phyloP scores from a whole-genome alignment of 106 monocot genomes.

The Dioscorea zingiberensis region DNA sequence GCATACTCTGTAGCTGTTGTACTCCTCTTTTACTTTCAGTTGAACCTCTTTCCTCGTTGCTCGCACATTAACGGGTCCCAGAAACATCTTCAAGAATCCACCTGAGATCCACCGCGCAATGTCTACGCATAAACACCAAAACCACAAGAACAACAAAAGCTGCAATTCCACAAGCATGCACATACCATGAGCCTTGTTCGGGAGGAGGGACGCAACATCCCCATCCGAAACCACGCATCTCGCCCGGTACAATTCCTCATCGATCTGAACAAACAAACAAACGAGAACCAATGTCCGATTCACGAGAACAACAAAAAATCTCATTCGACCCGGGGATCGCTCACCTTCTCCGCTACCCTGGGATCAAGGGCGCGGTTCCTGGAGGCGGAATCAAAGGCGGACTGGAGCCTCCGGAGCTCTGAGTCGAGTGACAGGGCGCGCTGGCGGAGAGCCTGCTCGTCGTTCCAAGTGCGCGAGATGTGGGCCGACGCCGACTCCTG shows the following conservation, averaged over 20 bases:
- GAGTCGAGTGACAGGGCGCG: constrained; percentile 67
- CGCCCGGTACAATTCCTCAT: constrained; percentile 76
- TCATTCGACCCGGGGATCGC: no score
- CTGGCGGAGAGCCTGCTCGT: constrained; percentile 83
- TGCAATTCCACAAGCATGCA: no score
- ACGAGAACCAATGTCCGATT: no score
- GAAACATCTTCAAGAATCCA: constrained; percentile 78
- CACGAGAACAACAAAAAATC: not conserved
- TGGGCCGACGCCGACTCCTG: constrained; percentile 70
- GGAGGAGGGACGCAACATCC: constrained; percentile 71
- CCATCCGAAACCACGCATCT: constrained; percentile 61
- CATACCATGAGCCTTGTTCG: constrained; percentile 72
- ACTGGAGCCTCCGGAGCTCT: constrained; percentile 55
- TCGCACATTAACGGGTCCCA: constrained; percentile 83
- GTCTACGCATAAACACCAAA: not conserved
- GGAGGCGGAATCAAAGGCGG: constrained; percentile 16
- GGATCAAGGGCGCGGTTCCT: constrained; percentile 25
- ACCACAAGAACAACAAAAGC: not conserved
- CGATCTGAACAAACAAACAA: constrained; percentile 35
- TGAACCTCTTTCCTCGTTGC: constrained; percentile 80
- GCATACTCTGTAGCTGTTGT: constrained; percentile 79
- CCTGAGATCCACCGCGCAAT: constrained; percentile 24
- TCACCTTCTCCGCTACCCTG: constrained; percentile 14
- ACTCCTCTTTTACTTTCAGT: constrained; percentile 92
- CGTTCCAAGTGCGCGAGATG: constrained; percentile 49